phyloP scores from a whole-genome alignment of 768 basidiomycete genomes.

The Tricholoma furcatifolium region DNA sequence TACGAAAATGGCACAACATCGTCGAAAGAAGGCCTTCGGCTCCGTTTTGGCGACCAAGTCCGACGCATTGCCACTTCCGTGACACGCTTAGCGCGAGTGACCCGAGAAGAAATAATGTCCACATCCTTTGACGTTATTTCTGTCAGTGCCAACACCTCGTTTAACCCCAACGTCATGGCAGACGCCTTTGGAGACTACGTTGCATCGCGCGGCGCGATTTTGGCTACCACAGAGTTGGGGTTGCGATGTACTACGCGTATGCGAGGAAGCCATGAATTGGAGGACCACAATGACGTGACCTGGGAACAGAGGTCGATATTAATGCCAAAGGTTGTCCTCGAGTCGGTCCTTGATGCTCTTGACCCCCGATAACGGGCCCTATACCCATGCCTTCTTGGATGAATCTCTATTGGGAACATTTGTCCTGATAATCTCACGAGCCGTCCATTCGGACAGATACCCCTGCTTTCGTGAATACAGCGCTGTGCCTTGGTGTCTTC shows the following conservation, averaged over 20 bases:
- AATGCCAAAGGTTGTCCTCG: slow-evolving; percentile 74
- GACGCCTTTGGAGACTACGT: slow-evolving; percentile 61
- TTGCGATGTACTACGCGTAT: slow-evolving; percentile 61
- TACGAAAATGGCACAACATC: slow-evolving; percentile 35
- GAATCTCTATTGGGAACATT: not conserved
- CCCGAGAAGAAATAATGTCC: slow-evolving; percentile 74
- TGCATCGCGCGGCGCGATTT: slow-evolving; percentile 46
- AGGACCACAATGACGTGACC: slow-evolving; percentile 33
- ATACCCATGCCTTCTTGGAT: not conserved
- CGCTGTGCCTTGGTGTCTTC: not conserved
- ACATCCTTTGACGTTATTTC: slow-evolving; percentile 72
- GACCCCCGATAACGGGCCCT: slow-evolving; percentile 21
- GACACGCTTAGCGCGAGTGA: slow-evolving; percentile 59
- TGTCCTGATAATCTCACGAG: not conserved
- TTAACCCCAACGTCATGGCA: slow-evolving; percentile 34
- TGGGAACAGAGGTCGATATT: slow-evolving; percentile 62
- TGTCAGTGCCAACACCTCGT: slow-evolving; percentile 51
- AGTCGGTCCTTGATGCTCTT: slow-evolving; percentile 57
- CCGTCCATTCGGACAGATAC: not conserved
- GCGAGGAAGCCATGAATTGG: slow-evolving; percentile 21
- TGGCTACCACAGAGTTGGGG: slow-evolving; percentile 74
- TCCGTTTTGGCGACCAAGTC: slow-evolving; percentile 58
- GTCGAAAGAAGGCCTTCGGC: slow-evolving; percentile 34
- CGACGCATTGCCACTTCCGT: slow-evolving; percentile 65
- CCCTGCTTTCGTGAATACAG: not conserved